phyloP scores from a whole-genome alignment of 306 rosid genomes.

The Cyclanthera cordifolia region DNA sequence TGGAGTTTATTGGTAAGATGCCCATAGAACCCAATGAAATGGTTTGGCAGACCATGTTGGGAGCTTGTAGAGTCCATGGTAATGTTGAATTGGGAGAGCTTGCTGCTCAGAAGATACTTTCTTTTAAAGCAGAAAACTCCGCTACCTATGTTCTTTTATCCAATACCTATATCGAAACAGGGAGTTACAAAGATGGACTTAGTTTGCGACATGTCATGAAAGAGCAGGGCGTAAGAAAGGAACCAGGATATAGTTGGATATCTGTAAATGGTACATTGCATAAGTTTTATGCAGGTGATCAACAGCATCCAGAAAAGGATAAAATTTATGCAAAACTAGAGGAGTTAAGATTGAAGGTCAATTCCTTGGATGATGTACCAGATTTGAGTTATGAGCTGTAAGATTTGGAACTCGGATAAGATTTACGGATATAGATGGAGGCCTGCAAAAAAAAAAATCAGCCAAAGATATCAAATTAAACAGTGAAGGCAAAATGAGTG shows the following conservation, averaged over 20 bases:
- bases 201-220: slow-evolving; percentile 48
- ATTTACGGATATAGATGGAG: neutral
- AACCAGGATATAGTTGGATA: slow-evolving; percentile 62
- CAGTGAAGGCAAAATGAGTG: slow-evolving; percentile 1
- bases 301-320: slow-evolving; percentile 41
- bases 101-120: slow-evolving; percentile 51
- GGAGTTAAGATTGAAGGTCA: slow-evolving; percentile 27
- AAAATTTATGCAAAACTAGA: slow-evolving; percentile 37
- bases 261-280: slow-evolving; percentile 41
- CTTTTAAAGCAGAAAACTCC: slow-evolving; percentile 38
- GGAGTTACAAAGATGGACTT: slow-evolving; percentile 35
- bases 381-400: neutral
- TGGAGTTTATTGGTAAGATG: slow-evolving; percentile 50
- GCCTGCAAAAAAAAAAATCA: neutral
- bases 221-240: slow-evolving; percentile 51
- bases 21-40: slow-evolving; percentile 47
- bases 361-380: slow-evolving; percentile 11
- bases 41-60: slow-evolving; percentile 72
- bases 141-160: slow-evolving; percentile 60
- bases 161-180: slow-evolving; percentile 45
- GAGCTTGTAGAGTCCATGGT: slow-evolving; percentile 65
- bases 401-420: neutral
- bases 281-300: slow-evolving; percentile 57
- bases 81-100: slow-evolving; percentile 44
- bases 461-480: slow-evolving; percentile 7